Conservation (phyloP, 805 yeast genomes). For the Nakazawaea ishiwadae region DNA sequence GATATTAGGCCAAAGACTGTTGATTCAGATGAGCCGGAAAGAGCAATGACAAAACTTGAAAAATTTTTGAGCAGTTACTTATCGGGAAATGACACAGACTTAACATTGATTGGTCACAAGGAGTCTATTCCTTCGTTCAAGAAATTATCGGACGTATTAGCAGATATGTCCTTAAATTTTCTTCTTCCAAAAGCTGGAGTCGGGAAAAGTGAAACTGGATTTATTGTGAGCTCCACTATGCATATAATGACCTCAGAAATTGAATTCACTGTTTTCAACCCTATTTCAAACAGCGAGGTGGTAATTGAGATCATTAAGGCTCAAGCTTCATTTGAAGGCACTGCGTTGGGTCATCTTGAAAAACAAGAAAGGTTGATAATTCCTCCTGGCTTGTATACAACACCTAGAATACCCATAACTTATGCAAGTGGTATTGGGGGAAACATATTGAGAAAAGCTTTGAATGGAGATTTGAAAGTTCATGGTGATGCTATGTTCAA, state of each 20-base stretch:
- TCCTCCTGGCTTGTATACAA: slow-evolving; percentile 48
- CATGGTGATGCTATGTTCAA: slow-evolving; percentile 40
- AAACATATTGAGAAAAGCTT: slow-evolving; percentile 43
- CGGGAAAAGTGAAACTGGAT: slow-evolving; percentile 24
- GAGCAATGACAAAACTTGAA: slow-evolving; percentile 23
- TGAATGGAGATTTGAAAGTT: slow-evolving; percentile 45
- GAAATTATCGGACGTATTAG: slow-evolving; percentile 21
- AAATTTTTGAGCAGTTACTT: slow-evolving; percentile 32
- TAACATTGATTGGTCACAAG: slow-evolving; percentile 25
- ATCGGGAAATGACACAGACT: slow-evolving; percentile 31
- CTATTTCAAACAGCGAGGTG: slow-evolving; percentile 42
- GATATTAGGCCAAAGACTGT: slow-evolving; percentile 16
- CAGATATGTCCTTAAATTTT: slow-evolving; percentile 23
- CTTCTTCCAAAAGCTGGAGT: slow-evolving; percentile 20
- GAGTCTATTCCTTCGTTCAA: slow-evolving; percentile 20
- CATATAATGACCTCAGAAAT: slow-evolving; percentile 52
- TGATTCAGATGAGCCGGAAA: slow-evolving; percentile 15
- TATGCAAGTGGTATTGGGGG: slow-evolving; percentile 42
- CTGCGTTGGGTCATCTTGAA: slow-evolving; percentile 39
- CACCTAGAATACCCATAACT: slow-evolving; percentile 46
- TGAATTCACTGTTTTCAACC: slow-evolving; percentile 51
- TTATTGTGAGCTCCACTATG: slow-evolving; percentile 45
- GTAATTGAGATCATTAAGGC: slow-evolving; percentile 38
- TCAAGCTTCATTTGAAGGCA: slow-evolving; percentile 42
- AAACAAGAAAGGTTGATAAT: slow-evolving; percentile 35